Percentiles rank a stretch among this genome's conserved stretches.
Evolutionary conservation across 1,284 basidiomycete genomes (phyloP).

Genomic region (Moniliophthora roreri): DNA sequence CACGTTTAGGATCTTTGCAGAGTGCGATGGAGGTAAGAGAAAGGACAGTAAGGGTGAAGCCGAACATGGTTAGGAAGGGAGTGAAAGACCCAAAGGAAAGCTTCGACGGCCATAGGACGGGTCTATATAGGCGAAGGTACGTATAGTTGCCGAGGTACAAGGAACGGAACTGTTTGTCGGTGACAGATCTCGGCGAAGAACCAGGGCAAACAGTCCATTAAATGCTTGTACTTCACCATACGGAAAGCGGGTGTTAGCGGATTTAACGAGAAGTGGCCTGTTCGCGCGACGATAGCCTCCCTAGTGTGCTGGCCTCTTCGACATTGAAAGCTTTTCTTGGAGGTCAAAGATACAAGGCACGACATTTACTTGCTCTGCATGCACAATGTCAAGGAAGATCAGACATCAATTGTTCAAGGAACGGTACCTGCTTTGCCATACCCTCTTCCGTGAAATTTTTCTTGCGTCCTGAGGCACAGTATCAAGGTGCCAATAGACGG

Average conservation of each 20-base stretch:
- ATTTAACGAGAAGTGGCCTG: too few relatives aligned
- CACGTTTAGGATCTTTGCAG: constrained; percentile 35
- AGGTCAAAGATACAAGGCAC: not conserved
- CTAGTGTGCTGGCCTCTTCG: too few relatives aligned
- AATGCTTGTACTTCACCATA: too few relatives aligned
- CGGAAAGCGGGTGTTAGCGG: too few relatives aligned
- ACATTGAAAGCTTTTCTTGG: too few relatives aligned
- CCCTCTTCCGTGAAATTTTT: not conserved
- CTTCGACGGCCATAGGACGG: not conserved
- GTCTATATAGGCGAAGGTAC: not conserved
- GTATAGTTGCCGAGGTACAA: not conserved
- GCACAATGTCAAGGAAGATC: not conserved
- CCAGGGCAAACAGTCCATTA: too few relatives aligned
- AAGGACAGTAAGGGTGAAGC: constrained; percentile 3
- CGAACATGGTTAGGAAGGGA: not conserved
- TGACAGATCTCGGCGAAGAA: too few relatives aligned
- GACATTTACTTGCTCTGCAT: not conserved
- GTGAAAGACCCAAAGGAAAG: not conserved
- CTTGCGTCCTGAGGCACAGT: too few relatives aligned
- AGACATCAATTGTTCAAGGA: constrained; percentile 1
- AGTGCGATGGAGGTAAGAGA: constrained; percentile 10
- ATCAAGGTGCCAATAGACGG: too few relatives aligned
- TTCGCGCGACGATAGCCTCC: too few relatives aligned
- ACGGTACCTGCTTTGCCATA: constrained; percentile 1
- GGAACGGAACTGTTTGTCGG: too few relatives aligned